phyloP scores from a whole-genome alignment of 768 basidiomycete species.

The Boletellus ananiceps region DNA sequence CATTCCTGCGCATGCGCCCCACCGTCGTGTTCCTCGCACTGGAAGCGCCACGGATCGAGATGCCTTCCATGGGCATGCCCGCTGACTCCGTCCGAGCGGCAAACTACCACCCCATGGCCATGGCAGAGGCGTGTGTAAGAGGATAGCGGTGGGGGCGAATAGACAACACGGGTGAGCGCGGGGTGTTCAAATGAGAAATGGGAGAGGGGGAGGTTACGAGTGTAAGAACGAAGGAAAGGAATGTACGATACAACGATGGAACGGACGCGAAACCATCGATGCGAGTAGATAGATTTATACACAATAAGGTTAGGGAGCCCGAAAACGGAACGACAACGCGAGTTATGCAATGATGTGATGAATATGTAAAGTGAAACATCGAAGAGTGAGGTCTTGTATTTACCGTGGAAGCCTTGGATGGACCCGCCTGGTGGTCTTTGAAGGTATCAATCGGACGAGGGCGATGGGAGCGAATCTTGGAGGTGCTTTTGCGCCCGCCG shows the following conservation, averaged over 20 bases:
- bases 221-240: slow-evolving; percentile 6
- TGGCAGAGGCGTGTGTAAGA: slow-evolving; percentile 18
- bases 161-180: slow-evolving; percentile 36
- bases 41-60: slow-evolving; percentile 65
- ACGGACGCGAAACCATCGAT: slow-evolving; percentile 10
- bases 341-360: slow-evolving; percentile 25
- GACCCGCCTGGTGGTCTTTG: slow-evolving; percentile 44
- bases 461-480: slow-evolving; percentile 58
- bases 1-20: slow-evolving; percentile 59
- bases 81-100: slow-evolving; percentile 36
- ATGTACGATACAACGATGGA: slow-evolving; percentile 12
- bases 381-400: slow-evolving; percentile 46
- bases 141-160: slow-evolving; percentile 26
- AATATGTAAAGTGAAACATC: slow-evolving; percentile 23
- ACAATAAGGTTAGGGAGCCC: slow-evolving; percentile 12
- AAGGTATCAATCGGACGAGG: slow-evolving; percentile 55
- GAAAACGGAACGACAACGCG: slow-evolving; percentile 12
- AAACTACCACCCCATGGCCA: slow-evolving; percentile 28
- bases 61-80: slow-evolving; percentile 42
- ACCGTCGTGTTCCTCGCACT: slow-evolving; percentile 38
- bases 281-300: slow-evolving; percentile 14
- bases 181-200: slow-evolving; percentile 22
- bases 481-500: slow-evolving; percentile 66
- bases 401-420: slow-evolving; percentile 57
- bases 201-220: slow-evolving; percentile 4